These are phyloP conservation scores for Globomyces pollinis-pini DNA, from an alignment of 192 early-diverging fungal genomes.

Conservation along the genomic window DNA sequence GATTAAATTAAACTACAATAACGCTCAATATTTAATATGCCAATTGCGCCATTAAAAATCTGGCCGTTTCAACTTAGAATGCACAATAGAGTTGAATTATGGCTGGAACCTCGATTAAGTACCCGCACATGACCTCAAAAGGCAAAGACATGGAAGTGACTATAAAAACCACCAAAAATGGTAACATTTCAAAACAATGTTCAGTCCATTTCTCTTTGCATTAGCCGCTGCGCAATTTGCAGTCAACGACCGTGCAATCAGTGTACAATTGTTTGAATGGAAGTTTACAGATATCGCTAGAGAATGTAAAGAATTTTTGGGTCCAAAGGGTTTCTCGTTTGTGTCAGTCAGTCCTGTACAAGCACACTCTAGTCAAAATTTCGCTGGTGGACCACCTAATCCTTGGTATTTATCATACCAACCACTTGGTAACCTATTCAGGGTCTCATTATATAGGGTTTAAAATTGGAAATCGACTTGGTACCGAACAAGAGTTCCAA, in stretches of 20 bases:
- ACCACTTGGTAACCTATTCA: too few relatives aligned
- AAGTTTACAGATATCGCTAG: neutral
- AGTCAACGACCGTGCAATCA: neutral
- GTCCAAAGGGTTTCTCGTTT: slow-evolving; percentile 7
- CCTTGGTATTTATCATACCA: slow-evolving; percentile 2
- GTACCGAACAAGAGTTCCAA: neutral
- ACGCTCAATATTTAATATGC: too few relatives aligned
- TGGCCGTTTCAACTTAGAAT: too few relatives aligned
- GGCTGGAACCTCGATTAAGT: too few relatives aligned
- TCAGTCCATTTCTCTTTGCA: neutral
- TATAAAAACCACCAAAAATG: too few relatives aligned
- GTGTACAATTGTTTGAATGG: slow-evolving; percentile 11
- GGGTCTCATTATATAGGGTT: too few relatives aligned
- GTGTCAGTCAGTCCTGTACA: slow-evolving; percentile 2
- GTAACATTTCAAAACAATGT: too few relatives aligned
- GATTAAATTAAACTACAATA: too few relatives aligned
- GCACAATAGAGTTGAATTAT: too few relatives aligned
- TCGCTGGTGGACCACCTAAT: neutral
- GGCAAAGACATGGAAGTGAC: too few relatives aligned
- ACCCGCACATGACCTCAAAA: too few relatives aligned
- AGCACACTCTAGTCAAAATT: neutral
- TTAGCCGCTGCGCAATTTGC: neutral
- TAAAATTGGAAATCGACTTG: slow-evolving; percentile 8
- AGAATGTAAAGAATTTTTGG: slow-evolving; percentile 1
- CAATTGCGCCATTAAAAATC: too few relatives aligned